Percentiles rank a stretch among this genome's conserved stretches.
phyloP scores from a whole-genome alignment of 495 filamentous ascomycete species.

The Podospora pseudopauciseta region DNA sequence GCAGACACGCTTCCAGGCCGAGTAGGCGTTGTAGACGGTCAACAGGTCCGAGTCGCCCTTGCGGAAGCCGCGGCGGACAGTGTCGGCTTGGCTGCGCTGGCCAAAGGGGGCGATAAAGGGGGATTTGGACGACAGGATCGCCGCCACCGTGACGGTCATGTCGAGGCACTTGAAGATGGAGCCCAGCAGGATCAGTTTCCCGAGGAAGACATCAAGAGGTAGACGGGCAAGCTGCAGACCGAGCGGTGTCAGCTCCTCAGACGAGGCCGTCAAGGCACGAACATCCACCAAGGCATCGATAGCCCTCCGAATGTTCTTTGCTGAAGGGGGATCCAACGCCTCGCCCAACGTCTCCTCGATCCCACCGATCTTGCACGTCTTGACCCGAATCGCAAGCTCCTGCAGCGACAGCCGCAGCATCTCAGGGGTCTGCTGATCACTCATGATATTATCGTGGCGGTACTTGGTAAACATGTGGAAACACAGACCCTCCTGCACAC shows the following conservation, averaged over 20 bases:
- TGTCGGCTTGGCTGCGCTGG: constrained; percentile 73
- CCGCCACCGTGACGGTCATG: constrained; percentile 83
- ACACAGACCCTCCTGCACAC: constrained; percentile 89
- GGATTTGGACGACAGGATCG: constrained; percentile 89
- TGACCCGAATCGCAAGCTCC: constrained; percentile 91
- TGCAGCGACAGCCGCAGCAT: constrained; percentile 91
- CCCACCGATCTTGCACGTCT: constrained; percentile 89
- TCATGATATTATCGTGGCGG: constrained; percentile 74
- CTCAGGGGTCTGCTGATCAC: constrained; percentile 89
- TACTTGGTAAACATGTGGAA: constrained; percentile 92
- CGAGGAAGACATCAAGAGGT: constrained; percentile 89
- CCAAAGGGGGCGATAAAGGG: constrained; percentile 86
- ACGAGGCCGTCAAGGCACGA: constrained; percentile 68
- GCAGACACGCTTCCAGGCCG: constrained; percentile 77
- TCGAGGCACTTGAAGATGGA: constrained; percentile 86
- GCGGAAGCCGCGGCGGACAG: constrained; percentile 70
- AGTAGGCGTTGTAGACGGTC: constrained; percentile 90
- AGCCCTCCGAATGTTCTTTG: constrained; percentile 86
- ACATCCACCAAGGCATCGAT: constrained; percentile 92
- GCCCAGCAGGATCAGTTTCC: constrained; percentile 84
- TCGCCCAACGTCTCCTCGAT: constrained; percentile 87
- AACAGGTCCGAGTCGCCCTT: constrained; percentile 86
- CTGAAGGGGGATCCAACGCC: constrained; percentile 83
- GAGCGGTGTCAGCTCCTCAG: constrained; percentile 80
- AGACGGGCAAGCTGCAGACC: constrained; percentile 82